Base-by-base conservation (phyloP, 345 rosid genomes). In the Raphanus raphanistrum region DNA sequence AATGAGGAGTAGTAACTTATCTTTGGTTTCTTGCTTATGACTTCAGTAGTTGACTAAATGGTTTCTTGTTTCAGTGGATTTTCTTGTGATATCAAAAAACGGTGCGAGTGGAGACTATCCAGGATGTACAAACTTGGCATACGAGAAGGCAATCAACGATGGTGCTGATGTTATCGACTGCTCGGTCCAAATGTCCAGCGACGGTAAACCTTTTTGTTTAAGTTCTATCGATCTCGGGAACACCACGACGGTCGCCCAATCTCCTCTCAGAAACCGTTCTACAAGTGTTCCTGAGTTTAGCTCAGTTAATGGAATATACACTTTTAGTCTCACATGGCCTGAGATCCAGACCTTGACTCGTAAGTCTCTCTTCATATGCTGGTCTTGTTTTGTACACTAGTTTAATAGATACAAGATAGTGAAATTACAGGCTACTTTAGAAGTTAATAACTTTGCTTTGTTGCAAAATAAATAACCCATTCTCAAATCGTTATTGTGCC, bases 81-180 rank as follows among this genome's bases (percentile, higher is more conserved):
- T 87, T 43, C 77, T 76, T 72, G 84, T 95, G 79, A 88, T 95
- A 73, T 85, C 98, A 6, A 84, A 80, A 68, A 70, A 87, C 79
- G 97, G 98, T 76, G 98, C 99, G 32, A 95, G 99, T 72, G 99
- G 99, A 68, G 97, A 92, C 83, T 91, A 75, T 82, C 97, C 99
- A 17, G 88, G 94, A 64, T 92, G 97, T 74, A 92, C 99, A 31
- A 75, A 92, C 81, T 13, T 77, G 81, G 98, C 98, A 15, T 95
- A 95, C 80, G 29, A 35, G 45, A 77, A 80, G 7, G 99, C 99
- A 45, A 87, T 95, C 64, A 25, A 54, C 45, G 94, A 85, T 75
- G 98, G 92, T 68, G 87, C 85, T 58, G 87, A 95, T 83, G 69
- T 95, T 60, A 83, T 91, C 36, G 99, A 91, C 80, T 95, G 99